Evolutionary conservation across 1,284 basidiomycete genomes (phyloP), one percentile per base, ranked within the genome.

Genomic region (Xanthoconium separans): DNA sequence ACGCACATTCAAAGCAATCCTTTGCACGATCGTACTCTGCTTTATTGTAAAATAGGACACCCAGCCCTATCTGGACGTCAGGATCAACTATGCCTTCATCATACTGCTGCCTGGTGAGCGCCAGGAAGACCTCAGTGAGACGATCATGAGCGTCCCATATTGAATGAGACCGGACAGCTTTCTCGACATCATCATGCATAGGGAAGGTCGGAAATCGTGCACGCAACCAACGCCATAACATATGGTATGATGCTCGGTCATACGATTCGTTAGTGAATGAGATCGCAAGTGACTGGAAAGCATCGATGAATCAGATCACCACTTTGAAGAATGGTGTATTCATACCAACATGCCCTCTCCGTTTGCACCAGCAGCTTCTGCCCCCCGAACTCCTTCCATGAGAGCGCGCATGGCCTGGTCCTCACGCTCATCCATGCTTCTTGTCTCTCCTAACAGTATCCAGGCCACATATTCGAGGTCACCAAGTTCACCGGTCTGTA

Each of bases 261-360:
- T 89, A 90, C 0, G 87, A 87, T 75, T 99, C 97, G 69, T 99
- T 99, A 45, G 95, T 98, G 72, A 94, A 99, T 6, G 93, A 94
- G 61, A 98, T 96, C 4, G 97, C 95, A 18, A 99, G 82, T 6
- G 93, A 93, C 93, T 95, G 57, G 24, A 51, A 56, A 50, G 22
- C n/a, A 31, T 39, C 18, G 30, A 49, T 56, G 43, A 47, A 34
- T 40, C 39, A 33, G 39, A 15, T 51, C 12, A 52, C n/a, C 27
- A 34, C 12, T 20, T 56, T 11, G 22, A 37, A 37, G 34, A 36
- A 53, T 31, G 29, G 11, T 2, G 33, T 11, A 15, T 47, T 76
- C 87, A 62, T 70, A 94, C 90, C 61, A 95, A 77, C 84, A 95
- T 87, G 58, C 93, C 91, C 47, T 82, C 83, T 9, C 89, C 90